Percentiles rank a stretch among this genome's conserved stretches.
These are phyloP conservation scores for Tubosaeta brunneosetosa DNA, from an alignment of 768 basidiomycete species.

Conservation along the genomic window DNA sequence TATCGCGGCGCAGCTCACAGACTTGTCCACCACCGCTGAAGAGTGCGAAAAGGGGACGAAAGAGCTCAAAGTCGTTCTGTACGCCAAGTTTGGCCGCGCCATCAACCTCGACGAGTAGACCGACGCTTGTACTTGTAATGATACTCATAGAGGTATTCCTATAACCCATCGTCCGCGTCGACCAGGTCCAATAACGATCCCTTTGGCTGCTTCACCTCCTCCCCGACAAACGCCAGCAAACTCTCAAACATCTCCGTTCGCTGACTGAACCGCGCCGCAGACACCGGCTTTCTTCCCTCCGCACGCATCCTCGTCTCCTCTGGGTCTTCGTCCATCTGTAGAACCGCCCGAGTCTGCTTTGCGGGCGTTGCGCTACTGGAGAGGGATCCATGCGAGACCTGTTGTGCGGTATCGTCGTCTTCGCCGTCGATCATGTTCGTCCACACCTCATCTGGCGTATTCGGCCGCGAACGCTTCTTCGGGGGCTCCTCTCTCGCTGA, in stretches of 20 bases:
- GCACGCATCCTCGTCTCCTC: slow-evolving; percentile 23
- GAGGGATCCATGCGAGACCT: background rate
- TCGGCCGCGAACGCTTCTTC: slow-evolving; percentile 42
- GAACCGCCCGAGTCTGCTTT: slow-evolving; percentile 20
- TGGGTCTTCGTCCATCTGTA: slow-evolving; percentile 29
- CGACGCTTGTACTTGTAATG: background rate
- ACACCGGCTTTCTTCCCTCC: slow-evolving; percentile 30
- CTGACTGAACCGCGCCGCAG: slow-evolving; percentile 52
- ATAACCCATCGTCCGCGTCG: slow-evolving; percentile 34
- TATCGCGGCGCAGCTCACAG: slow-evolving; percentile 52
- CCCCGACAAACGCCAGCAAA: slow-evolving; percentile 58
- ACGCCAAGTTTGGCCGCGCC: slow-evolving; percentile 89
- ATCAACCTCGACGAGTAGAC: slow-evolving; percentile 84
- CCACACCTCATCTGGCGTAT: slow-evolving; percentile 39
- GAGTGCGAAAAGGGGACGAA: slow-evolving; percentile 75
- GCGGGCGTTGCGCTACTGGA: background rate
- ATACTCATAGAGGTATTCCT: background rate
- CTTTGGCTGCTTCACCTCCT: slow-evolving; percentile 62
- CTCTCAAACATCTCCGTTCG: slow-evolving; percentile 67
- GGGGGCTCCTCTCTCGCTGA: slow-evolving; percentile 31
- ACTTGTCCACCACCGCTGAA: slow-evolving; percentile 47
- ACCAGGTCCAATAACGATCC: slow-evolving; percentile 62
- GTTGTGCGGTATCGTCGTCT: slow-evolving; percentile 13
- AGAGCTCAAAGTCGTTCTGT: slow-evolving; percentile 69
- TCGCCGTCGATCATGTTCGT: slow-evolving; percentile 40